Evolutionary conservation across 1,284 basidiomycete species (phyloP).

Genomic region (Cryptococcus sp.): DNA sequence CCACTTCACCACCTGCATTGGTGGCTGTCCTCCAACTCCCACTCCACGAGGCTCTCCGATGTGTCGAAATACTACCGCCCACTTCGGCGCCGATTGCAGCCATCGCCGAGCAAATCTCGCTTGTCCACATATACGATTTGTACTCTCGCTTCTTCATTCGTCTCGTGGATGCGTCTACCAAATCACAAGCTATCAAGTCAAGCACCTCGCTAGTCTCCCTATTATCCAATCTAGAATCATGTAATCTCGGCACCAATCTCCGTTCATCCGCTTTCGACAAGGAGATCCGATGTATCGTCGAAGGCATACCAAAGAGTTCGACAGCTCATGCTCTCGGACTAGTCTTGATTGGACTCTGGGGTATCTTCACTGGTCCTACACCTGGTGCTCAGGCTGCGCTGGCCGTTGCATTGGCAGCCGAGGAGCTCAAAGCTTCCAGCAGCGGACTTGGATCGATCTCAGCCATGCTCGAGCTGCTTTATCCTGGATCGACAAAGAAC

Average conservation of each 20-base stretch:
- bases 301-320: slow-evolving; percentile 39
- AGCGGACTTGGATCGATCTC: slow-evolving; percentile 35
- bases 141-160: slow-evolving; percentile 47
- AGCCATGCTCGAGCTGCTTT: slow-evolving; percentile 47
- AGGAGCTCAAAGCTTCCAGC: slow-evolving; percentile 42
- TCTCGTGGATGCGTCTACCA: slow-evolving; percentile 42
- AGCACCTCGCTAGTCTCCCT: slow-evolving; percentile 28
- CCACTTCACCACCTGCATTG: slow-evolving; percentile 30
- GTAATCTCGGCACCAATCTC: slow-evolving; percentile 29
- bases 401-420: slow-evolving; percentile 46
- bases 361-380: slow-evolving; percentile 42
- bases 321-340: slow-evolving; percentile 48
- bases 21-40: slow-evolving; percentile 43
- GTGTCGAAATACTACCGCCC: slow-evolving; percentile 32
- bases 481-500: slow-evolving; percentile 31
- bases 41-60: slow-evolving; percentile 37
- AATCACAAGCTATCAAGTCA: slow-evolving; percentile 10
- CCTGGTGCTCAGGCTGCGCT: slow-evolving; percentile 41
- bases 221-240: slow-evolving; percentile 30
- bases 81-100: slow-evolving; percentile 43
- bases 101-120: slow-evolving; percentile 49
- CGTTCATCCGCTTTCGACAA: slow-evolving; percentile 38
- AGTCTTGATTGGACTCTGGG: slow-evolving; percentile 52
- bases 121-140: slow-evolving; percentile 50
- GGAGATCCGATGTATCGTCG: slow-evolving; percentile 43